These are phyloP conservation scores for Podila epicladia DNA, from an alignment of 192 early-diverging fungal genomes.

Conservation along the genomic window DNA sequence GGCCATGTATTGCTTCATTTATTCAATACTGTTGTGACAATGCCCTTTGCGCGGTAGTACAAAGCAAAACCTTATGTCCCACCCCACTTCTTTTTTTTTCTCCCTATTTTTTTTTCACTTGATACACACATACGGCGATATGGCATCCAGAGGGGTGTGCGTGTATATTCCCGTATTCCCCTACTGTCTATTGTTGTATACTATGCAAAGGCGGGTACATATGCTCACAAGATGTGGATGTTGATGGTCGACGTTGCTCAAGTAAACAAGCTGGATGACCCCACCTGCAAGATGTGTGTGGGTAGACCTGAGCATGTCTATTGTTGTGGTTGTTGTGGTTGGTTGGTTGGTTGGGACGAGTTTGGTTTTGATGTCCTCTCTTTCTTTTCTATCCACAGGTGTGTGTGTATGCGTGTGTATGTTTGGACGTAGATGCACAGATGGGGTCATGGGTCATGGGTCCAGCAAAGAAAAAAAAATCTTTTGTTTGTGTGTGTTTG, in stretches of 20 bases:
- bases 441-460: background rate
- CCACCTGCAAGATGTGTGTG: no score
- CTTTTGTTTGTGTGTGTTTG: slow-evolving; percentile 10
- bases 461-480: slow-evolving; percentile 1
- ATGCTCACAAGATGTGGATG: background rate
- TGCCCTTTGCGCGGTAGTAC: no score
- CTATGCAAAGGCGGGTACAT: no score
- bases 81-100: background rate
- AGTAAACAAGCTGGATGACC: no score
- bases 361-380: background rate
- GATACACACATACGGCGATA: no score
- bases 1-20: no score
- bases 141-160: no score
- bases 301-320: no score
- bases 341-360: background rate
- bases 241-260: background rate
- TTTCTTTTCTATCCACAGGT: no score
- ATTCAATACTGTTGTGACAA: no score
- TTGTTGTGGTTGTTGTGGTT: background rate
- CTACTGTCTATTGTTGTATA: background rate
- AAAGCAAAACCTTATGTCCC: background rate
- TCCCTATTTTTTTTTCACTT: background rate
- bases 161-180: background rate
- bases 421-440: no score
- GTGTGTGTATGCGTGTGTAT: no score